These are phyloP conservation scores for Stenocarpella maydis DNA, from an alignment of 2,329 filamentous ascomycete genomes.

Conservation along the genomic window DNA sequence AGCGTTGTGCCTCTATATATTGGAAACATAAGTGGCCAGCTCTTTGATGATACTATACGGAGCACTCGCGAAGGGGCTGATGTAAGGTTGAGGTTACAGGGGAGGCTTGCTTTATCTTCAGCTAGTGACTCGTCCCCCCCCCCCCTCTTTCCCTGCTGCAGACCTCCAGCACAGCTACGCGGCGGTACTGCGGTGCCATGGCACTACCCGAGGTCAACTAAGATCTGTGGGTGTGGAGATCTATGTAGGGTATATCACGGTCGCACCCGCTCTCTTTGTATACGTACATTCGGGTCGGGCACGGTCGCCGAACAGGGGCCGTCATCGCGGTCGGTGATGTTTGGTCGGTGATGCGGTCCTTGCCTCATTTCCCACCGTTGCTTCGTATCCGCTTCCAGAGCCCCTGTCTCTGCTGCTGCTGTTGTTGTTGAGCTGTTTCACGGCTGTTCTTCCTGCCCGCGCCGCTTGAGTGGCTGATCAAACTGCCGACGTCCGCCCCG, in stretches of 20 bases:
- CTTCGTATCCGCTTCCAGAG: slow-evolving; percentile 42
- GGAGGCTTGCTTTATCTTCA: background rate
- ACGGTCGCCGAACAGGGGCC: background rate
- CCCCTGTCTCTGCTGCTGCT: slow-evolving; percentile 34
- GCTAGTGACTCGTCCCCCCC: background rate
- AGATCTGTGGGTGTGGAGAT: slow-evolving; percentile 7
- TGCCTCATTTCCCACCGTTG: slow-evolving; percentile 35
- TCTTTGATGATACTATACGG: background rate
- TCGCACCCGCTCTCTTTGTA: background rate
- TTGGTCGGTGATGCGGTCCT: background rate
- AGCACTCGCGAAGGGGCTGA: background rate
- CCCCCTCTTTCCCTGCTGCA: background rate
- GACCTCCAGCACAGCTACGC: slow-evolving; percentile 18
- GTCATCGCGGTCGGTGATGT: slow-evolving; percentile 20
- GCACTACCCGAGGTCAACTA: background rate
- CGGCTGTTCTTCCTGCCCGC: background rate
- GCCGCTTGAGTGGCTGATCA: background rate
- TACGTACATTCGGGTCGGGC: background rate
- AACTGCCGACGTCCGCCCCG: slow-evolving; percentile 12
- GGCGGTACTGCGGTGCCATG: slow-evolving; percentile 13
- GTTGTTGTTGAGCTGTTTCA: slow-evolving; percentile 24
- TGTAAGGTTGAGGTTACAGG: slow-evolving; percentile 8
- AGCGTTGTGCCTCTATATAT: background rate
- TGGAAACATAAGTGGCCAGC: background rate
- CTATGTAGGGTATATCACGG: slow-evolving; percentile 9